These are phyloP conservation scores for Aspergillus sp. DNA, from an alignment of 2,329 filamentous ascomycete species.

Conservation along the genomic window DNA sequence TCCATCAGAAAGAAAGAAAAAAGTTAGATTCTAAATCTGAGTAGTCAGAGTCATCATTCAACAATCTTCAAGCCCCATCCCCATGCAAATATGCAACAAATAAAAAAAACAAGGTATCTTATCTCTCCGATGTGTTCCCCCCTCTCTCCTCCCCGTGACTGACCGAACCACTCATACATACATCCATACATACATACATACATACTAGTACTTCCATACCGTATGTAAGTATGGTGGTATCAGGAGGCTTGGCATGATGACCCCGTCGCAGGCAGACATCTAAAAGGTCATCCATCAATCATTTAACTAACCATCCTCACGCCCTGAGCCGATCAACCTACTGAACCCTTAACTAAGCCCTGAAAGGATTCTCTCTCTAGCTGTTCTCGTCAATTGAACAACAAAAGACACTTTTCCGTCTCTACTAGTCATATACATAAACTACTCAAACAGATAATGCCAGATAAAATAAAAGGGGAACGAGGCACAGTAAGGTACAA, in stretches of 20 bases:
- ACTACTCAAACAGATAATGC: neutral
- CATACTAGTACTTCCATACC: neutral
- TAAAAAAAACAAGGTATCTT: neutral
- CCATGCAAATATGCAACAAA: neutral
- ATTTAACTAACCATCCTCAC: neutral
- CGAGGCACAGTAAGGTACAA: slow-evolving; percentile 1
- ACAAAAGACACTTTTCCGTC: neutral
- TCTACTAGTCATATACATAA: neutral
- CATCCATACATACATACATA: neutral
- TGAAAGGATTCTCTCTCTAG: neutral
- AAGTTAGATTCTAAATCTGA: too few species aligned
- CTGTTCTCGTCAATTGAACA: neutral
- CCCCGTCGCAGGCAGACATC: neutral
- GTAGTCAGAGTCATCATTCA: neutral
- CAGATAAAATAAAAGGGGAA: neutral
- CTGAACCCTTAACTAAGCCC: neutral
- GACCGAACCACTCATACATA: neutral
- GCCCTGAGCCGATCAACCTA: neutral
- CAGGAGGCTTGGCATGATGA: slow-evolving; percentile 1
- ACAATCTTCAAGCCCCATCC: neutral
- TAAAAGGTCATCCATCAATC: neutral
- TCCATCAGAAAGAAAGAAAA: too few species aligned
- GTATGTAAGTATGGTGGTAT: neutral
- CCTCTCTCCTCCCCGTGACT: neutral
- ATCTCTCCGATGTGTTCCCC: neutral